Evolutionary conservation across 176 grass and related monocot genomes (phyloP).

Genomic region (Luzula sylvatica): DNA sequence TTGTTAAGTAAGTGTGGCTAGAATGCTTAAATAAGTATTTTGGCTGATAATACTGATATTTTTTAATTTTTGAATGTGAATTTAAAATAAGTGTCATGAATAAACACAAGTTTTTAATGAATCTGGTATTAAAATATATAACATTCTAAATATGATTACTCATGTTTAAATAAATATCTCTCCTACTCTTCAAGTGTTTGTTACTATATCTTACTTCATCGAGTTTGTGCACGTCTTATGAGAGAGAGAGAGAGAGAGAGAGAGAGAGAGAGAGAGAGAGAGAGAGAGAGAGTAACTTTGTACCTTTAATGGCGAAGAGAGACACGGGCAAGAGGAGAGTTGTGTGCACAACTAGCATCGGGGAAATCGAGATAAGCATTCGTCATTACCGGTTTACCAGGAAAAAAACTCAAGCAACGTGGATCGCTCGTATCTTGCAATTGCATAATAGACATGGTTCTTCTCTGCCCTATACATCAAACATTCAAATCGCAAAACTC

Average conservation of each 20-base stretch:
- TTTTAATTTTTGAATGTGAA: neutral
- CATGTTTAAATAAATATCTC: no score
- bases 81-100: neutral
- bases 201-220: no score
- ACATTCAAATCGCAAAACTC: no score
- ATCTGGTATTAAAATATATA: no score
- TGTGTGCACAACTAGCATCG: conserved; percentile 41
- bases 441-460: conserved; percentile 78
- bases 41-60: no score
- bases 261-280: neutral
- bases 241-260: neutral
- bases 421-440: conserved; percentile 56
- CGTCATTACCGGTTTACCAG: conserved; percentile 78
- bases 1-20: no score
- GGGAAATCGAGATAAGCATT: conserved; percentile 82
- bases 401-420: conserved; percentile 68
- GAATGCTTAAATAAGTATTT: no score
- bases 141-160: no score
- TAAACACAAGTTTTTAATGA: no score
- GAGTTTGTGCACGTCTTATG: no score
- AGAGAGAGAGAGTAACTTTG: no score
- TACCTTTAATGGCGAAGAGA: conserved; percentile 52
- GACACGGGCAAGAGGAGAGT: conserved; percentile 61
- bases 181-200: no score
- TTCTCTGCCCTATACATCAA: conserved; percentile 51